Evolutionary conservation across 2,329 filamentous ascomycete genomes (phyloP), one percentile per base, ranked within the genome.

Genomic region (Pseudophaeomoniella oleicola): DNA sequence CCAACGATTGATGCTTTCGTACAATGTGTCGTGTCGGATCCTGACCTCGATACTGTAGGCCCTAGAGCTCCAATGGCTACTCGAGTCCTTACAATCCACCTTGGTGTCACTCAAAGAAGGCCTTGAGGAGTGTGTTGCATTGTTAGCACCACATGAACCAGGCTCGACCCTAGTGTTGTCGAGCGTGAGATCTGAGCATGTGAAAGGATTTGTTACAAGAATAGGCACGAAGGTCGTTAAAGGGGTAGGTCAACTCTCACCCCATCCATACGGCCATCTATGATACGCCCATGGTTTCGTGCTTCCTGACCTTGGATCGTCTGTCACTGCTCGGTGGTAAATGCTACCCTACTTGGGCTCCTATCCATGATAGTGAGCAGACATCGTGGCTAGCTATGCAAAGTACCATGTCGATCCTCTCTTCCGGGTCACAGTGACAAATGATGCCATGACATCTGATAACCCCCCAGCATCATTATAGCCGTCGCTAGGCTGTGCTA

Each of bases 161-260:
- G 86, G 86, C 5, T 87, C 79, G 48, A 98, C 88, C 1, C 73
- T 98, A 17, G 87, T 90, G 18, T 71, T 98, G 46, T 90, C 82
- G 42, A 92, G 87, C 11, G 72, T 81, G 38, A 75, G 87, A 38
- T 88, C 84, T 38, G 90, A 98, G 62, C 76, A 73, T 46, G 77
- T 96, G 43, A 98, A 98, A 58, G 90, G 90, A 13, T 83, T 85
- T 49, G 75, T 96, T 41, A 96, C 88, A 1, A 75, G 90, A 37
- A 75, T 93, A 22, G 90, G 90, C 29, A 84, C 84, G n/a, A 76
- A 81, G 36, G 80, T 98, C 44, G 80, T 93, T 44, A 94, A 93
- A 56, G 88, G 86, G 46, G 83, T 87, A 66, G 48, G 78, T 69
- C 32, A 18, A 30, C 29, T 14, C 16, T 18, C 34, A 10, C 6